phyloP scores from a whole-genome alignment of 805 yeast species.

The Saccharomyces cerevisiae region DNA sequence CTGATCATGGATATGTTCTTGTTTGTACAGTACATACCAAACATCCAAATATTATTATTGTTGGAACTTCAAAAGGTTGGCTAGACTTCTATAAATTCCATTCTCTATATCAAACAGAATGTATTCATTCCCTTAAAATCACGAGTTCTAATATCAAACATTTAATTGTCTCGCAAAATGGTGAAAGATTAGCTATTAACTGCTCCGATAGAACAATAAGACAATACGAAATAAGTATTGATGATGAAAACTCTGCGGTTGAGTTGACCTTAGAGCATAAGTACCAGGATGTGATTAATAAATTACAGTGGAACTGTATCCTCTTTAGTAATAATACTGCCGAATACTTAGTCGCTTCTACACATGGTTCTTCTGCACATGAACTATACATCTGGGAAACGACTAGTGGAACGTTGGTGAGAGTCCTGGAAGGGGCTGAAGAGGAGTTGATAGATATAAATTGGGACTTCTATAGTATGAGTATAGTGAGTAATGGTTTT shows the following conservation, averaged over 20 bases:
- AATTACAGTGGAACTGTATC: constrained; percentile 81
- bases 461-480: constrained; percentile 73
- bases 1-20: constrained; percentile 23
- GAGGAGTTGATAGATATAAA: constrained; percentile 72
- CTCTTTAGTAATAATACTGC: constrained; percentile 62
- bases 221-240: constrained; percentile 33
- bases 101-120: constrained; percentile 12
- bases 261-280: constrained; percentile 65
- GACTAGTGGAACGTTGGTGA: constrained; percentile 73
- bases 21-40: constrained; percentile 28
- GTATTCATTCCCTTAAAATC: constrained; percentile 46
- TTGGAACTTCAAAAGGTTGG: constrained; percentile 80
- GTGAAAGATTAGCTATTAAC: constrained; percentile 59
- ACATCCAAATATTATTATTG: constrained; percentile 40
- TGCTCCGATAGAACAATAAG: constrained; percentile 71
- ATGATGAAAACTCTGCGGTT: constrained; percentile 18
- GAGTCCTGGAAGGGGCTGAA: constrained; percentile 87
- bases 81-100: constrained; percentile 40
- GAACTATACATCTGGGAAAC: constrained; percentile 93
- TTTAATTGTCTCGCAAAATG: constrained; percentile 49
- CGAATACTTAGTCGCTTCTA: constrained; percentile 83
- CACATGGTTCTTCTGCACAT: constrained; percentile 74
- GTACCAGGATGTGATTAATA: constrained; percentile 84
- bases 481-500: constrained; percentile 73
- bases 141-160: constrained; percentile 66